These are phyloP conservation scores for Fusarium circinatum DNA, from an alignment of 2,329 filamentous ascomycete species.

Conservation along the genomic window DNA sequence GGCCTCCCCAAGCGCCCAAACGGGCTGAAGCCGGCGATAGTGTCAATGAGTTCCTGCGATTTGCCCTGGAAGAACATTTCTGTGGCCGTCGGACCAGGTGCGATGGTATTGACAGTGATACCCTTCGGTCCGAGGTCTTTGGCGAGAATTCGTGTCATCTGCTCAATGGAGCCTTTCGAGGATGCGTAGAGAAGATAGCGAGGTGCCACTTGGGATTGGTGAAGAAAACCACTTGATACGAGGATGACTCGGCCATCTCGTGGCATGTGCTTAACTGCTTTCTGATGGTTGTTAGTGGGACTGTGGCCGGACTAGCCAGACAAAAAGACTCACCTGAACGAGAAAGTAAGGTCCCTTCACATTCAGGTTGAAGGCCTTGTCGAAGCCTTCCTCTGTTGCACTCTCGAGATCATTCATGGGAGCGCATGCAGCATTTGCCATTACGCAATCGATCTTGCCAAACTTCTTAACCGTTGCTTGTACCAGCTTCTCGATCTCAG, in stretches of 20 bases:
- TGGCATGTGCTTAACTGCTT: slow-evolving; percentile 8
- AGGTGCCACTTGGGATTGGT: slow-evolving; percentile 1
- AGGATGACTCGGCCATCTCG: slow-evolving; percentile 2
- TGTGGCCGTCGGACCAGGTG: slow-evolving; percentile 3
- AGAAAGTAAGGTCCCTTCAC: slow-evolving; percentile 9
- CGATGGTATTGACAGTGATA: slow-evolving; percentile 9
- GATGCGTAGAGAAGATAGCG: slow-evolving; percentile 17
- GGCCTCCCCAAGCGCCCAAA: neutral
- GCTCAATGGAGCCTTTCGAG: slow-evolving; percentile 1
- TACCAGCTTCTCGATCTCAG: neutral
- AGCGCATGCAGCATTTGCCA: slow-evolving; percentile 13
- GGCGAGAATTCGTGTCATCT: slow-evolving; percentile 12
- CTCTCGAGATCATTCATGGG: slow-evolving; percentile 16
- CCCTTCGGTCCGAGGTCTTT: slow-evolving; percentile 9
- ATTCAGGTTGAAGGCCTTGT: neutral
- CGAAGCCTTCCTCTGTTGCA: neutral
- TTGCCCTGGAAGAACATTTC: slow-evolving; percentile 19
- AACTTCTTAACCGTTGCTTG: neutral
- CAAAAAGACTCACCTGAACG: neutral
- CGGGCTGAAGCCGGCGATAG: neutral
- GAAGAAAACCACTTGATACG: slow-evolving; percentile 4
- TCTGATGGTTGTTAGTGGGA: neutral
- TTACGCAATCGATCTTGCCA: slow-evolving; percentile 3
- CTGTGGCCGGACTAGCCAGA: neutral
- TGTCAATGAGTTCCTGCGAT: slow-evolving; percentile 1